Conservation (phyloP, 1,284 basidiomycete genomes). For the Mycena citricolor region DNA sequence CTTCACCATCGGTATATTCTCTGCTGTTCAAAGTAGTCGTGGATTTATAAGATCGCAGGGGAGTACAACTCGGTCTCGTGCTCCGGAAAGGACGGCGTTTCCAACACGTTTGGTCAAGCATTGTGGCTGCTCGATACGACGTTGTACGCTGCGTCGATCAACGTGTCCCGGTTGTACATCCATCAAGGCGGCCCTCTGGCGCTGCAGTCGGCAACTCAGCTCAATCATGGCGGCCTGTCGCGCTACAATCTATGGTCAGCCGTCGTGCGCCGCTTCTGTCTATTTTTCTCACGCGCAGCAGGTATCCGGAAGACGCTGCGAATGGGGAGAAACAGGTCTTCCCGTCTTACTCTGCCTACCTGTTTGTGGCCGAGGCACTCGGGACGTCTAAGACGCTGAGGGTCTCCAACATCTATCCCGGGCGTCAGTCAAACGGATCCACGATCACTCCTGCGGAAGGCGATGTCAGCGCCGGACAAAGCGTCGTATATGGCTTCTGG, state of each 20-base stretch:
- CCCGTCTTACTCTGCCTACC: slow-evolving; percentile 11
- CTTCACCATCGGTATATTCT: slow-evolving; percentile 48
- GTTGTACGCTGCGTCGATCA: slow-evolving; percentile 8
- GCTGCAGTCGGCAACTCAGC: slow-evolving; percentile 10
- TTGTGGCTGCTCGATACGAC: slow-evolving; percentile 15
- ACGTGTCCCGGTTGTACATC: slow-evolving; percentile 12
- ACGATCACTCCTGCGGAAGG: slow-evolving; percentile 2
- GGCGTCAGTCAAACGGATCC: slow-evolving; percentile 44
- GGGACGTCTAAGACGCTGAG: slow-evolving; percentile 1
- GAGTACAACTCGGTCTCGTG: slow-evolving; percentile 12
- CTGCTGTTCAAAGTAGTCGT: background rate
- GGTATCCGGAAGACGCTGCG: slow-evolving; percentile 13
- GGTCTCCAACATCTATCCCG: slow-evolving; percentile 46
- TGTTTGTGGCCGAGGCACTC: slow-evolving; percentile 9
- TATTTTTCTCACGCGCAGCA: background rate
- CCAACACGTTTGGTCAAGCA: slow-evolving; percentile 15
- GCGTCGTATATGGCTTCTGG: slow-evolving; percentile 36
- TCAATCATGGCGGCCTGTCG: slow-evolving; percentile 3
- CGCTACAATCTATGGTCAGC: background rate
- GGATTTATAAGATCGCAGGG: slow-evolving; percentile 10
- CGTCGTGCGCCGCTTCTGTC: background rate
- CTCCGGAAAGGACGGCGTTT: slow-evolving; percentile 10
- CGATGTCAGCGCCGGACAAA: slow-evolving; percentile 6
- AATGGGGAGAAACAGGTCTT: slow-evolving; percentile 2
- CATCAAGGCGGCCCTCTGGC: slow-evolving; percentile 14